Percentiles rank a stretch among this genome's conserved stretches.
These are phyloP conservation scores for Quaeritorhiza haematococci DNA, from an alignment of 371 early-diverging fungal species.

Conservation along the genomic window DNA sequence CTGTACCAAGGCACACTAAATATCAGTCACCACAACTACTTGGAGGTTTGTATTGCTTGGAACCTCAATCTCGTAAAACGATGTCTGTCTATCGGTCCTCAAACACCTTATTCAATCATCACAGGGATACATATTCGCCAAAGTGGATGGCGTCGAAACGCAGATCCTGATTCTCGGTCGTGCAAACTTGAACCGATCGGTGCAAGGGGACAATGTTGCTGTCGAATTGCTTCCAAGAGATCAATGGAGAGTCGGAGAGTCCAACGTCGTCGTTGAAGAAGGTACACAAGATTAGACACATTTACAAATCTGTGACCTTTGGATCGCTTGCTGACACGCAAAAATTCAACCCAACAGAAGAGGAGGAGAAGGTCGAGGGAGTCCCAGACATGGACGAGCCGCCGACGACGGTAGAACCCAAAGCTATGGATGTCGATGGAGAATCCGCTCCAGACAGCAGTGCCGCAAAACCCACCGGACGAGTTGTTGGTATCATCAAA, in stretches of 20 bases:
- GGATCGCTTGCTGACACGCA: no score
- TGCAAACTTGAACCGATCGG: constrained; percentile 78
- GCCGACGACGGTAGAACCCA: constrained; percentile 36
- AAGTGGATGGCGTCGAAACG: constrained; percentile 63
- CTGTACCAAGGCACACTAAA: constrained; percentile 76
- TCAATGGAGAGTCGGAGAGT: constrained; percentile 75
- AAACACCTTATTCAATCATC: constrained; percentile 2
- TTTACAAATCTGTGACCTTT: no score
- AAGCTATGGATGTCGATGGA: constrained; percentile 42
- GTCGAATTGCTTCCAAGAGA: constrained; percentile 75
- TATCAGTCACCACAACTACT: constrained; percentile 78
- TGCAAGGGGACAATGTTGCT: constrained; percentile 88
- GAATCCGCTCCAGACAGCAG: constrained; percentile 25
- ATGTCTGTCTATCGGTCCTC: no score
- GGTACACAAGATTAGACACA: constrained; percentile 18
- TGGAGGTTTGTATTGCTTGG: constrained; percentile 45
- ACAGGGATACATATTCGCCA: constrained; percentile 66
- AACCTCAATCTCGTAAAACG: no score
- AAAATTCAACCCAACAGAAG: no score
- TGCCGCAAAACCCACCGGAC: constrained; percentile 65
- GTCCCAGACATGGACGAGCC: constrained; percentile 11
- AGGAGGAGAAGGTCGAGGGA: constrained; percentile 35
- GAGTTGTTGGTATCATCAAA: constrained; percentile 87
- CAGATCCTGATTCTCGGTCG: constrained; percentile 79
- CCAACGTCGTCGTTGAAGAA: constrained; percentile 68